Base-by-base conservation (phyloP, 2,329 filamentous ascomycete species). In the Didymella glomerata region DNA sequence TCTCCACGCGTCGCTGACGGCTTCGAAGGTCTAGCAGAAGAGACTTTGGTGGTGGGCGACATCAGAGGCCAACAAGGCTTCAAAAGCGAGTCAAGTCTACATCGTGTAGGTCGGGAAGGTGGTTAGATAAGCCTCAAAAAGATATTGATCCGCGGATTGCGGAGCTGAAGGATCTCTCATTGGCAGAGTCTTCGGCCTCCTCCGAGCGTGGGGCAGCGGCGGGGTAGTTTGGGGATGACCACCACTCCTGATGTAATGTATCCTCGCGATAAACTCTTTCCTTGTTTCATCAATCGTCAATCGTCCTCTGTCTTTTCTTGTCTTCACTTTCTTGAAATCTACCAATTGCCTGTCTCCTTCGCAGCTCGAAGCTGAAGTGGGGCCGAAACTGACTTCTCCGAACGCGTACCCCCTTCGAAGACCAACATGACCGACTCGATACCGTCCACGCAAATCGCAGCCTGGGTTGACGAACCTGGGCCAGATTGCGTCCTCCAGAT, bases 391-490 rank as follows among this genome's bases (percentile, higher is more conserved):
- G 42, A n/a, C 36, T 30, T 27, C 4, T 28, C 10, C 24, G 32
- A 25, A 44, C 10, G 0, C 14, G 16, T 4, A 46, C 30, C 22
- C 30, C 22, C 7, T 10, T 24, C 24, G 10, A 7, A 4, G 7
- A 4, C 4, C 52, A 48, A 28, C 14, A 60, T 60, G n/a, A 28
- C 36, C 40, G 51, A 57, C 16, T 55, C 60, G n/a, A 68, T 77
- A 20, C 74, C 75, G 11, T 61, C 64, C 5, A 70, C 68, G 0
- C 77, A 79, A 47, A 78, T 65, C 0, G 74, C 71, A 10, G 76
- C 70, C 22, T 77, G 76, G 74, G 73, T 80, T 34, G 71, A 77
- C 16, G 66, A 70, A 42, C 76, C 78, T 0, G 68, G 71, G 16
- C 71, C 73, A 5, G 61, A 69, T 28, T 76, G 77, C 36, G 69